Base-by-base conservation (phyloP, 306 rosid genomes). In the Pyrus betulifolia region DNA sequence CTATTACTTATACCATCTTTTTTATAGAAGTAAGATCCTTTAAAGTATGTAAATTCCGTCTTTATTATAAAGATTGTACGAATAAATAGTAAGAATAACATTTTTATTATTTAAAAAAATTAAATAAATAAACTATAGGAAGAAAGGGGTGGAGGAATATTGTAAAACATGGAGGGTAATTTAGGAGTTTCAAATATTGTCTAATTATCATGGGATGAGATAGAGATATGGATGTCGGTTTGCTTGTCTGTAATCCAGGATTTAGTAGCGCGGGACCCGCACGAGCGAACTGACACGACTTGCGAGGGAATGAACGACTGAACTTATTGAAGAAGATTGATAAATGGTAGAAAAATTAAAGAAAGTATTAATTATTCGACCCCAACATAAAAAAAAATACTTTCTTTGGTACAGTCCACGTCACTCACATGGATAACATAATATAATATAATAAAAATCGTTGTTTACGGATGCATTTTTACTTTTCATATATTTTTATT, bases 211-310 rank as follows among this genome's bases (percentile, higher is more conserved):
- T 66, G 18, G 74, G 69, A 27, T 49, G 25, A 21, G 66, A 19
- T 74, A 55, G 25, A 21, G 66, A 19, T 74, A 70, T 1, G 31
- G 13, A 68, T 62, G 86, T 78, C 86, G 86, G 83, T 74, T 54
- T 69, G 74, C 55, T 78, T 74, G 77, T 74, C 71, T n/a, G 31
- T 25, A 23, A 42, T 72, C 71, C 2, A 22, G 23, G 72, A 5
- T 35, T 63, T 19, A 8, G 3, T 2, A 15, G 22, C 21, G 11
- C 13, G 65, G 63, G 57, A 22, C 70, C 6, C 81, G 54, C 63
- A 30, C 44, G 78, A n/a, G 15, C 12, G 42, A 46, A 46, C 44
- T 42, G 18, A 25, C 31, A 21, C 65, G 64, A 31, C 23, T 35
- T 5, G 8, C 54, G 65, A 71, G n/a, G 65, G 35, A 72, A 55